Base-by-base conservation (phyloP, 345 rosid genomes). In the Salix dunnii region DNA sequence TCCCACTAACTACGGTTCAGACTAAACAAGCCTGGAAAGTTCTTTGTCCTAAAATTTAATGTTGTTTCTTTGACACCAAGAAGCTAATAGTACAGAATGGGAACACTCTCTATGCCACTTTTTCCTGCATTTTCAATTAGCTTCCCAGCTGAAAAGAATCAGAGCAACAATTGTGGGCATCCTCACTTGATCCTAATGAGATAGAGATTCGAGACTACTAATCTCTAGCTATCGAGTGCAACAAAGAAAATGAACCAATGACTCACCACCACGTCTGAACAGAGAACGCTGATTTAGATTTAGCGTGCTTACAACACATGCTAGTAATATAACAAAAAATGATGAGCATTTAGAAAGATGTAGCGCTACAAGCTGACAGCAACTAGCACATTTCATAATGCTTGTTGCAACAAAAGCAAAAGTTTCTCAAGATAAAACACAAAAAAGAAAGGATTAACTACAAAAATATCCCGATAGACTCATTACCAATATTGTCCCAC, bases 341-440 rank as follows among this genome's bases (percentile, higher is more conserved):
- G 67, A 13, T 49, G 31, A 42, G 27, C 53, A 25, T 43, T 40
- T 16, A 10, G 28, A 38, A 74, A 18, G 33, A 21, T 38, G 67
- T 25, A 13, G 31, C 5, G 48, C 42, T 25, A 42, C 43, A 11
- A 18, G 17, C 68, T 40, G 55, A 62, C 38, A 31, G 43, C 10
- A 28, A 17, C 35, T 53, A 53, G 55, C 62, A 48, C 33, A 7
- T 69, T 25, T 58, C 65, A 67, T 40, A 58, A 25, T 25, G 30
- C 14, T 35, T 27, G 42, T 60, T 14, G 31, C 4, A 21, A 48
- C 36, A 48, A 49, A 20, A 46, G 25, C 21, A 18, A 69, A 64
- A 79, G 46, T 55, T 36, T 58, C 74, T 70, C 55, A 31, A 1
- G 62, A 40, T 51, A 65, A 64, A 55, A 61, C 33, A 36, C 28